A percentile compares a stretch with the other conserved stretches of the same genome.
phyloP scores from a whole-genome alignment of 345 rosid species.

The Combretum micranthum region DNA sequence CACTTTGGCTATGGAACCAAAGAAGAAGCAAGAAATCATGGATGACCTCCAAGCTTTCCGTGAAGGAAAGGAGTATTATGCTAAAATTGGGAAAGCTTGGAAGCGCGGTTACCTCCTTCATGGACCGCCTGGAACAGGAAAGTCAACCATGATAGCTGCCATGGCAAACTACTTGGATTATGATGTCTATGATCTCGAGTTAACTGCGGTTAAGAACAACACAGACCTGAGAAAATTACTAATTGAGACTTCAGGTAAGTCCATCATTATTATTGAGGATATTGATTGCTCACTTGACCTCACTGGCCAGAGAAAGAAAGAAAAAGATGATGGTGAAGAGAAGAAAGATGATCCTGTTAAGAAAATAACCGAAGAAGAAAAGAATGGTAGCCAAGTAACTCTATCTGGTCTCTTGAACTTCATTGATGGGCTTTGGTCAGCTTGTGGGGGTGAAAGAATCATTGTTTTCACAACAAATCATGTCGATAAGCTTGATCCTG shows the following conservation, averaged over 20 bases:
- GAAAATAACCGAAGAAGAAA: conserved; percentile 1
- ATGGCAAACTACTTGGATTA: conserved; percentile 17
- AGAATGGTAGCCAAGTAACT: conserved; percentile 14
- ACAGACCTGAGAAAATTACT: conserved; percentile 16
- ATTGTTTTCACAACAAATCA: conserved; percentile 20
- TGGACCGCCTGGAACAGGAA: conserved; percentile 23
- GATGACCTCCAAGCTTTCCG: conserved; percentile 12
- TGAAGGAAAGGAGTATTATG: conserved; percentile 14
- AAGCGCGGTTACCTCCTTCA: conserved; percentile 13
- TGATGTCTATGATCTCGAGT: conserved; percentile 17
- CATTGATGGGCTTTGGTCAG: conserved; percentile 22
- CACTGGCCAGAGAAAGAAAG: conserved; percentile 14
- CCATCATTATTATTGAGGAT: conserved; percentile 21
- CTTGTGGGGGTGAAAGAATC: conserved; percentile 18
- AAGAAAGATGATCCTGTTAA: not conserved
- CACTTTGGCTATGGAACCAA: conserved; percentile 16
- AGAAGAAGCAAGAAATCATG: conserved; percentile 13
- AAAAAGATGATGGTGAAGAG: not conserved
- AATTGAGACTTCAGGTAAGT: conserved; percentile 18
- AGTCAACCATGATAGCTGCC: conserved; percentile 22
- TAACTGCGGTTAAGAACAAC: conserved; percentile 18
- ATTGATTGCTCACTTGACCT: conserved; percentile 23
- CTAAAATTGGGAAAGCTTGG: conserved; percentile 16
- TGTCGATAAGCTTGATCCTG: conserved; percentile 20
- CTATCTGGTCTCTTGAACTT: conserved; percentile 20